Percentiles rank a stretch among this genome's conserved stretches.
These are phyloP conservation scores for Pseudozyma tsukubaensis DNA, from an alignment of 1,284 basidiomycete genomes.

Conservation along the genomic window DNA sequence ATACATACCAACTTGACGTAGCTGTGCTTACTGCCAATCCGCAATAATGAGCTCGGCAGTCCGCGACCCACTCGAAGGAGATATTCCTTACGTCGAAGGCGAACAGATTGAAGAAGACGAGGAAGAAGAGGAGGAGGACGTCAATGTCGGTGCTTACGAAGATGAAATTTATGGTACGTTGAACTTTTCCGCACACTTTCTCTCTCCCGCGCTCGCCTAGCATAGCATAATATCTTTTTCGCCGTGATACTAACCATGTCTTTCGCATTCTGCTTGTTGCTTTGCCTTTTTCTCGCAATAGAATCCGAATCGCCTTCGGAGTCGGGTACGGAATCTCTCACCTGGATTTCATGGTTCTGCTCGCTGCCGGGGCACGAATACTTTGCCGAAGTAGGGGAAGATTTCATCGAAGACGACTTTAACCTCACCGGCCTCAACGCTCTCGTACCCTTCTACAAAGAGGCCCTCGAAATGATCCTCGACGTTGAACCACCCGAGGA, in stretches of 20 bases:
- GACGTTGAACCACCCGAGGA: constrained; percentile 95
- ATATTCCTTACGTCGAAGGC: constrained; percentile 24
- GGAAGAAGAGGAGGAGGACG: constrained; percentile 54
- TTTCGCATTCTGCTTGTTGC: neutral
- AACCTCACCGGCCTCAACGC: constrained; percentile 95
- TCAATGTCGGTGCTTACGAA: constrained; percentile 37
- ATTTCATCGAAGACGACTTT: constrained; percentile 99
- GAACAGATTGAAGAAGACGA: constrained; percentile 53
- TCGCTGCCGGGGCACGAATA: constrained; percentile 98
- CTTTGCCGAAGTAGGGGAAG: constrained; percentile 86
- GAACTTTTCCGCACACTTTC: neutral
- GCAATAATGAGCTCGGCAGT: constrained; percentile 16
- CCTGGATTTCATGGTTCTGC: constrained; percentile 99
- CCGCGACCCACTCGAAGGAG: constrained; percentile 27
- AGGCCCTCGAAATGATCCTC: constrained; percentile 99
- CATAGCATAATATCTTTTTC: neutral
- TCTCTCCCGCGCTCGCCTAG: neutral
- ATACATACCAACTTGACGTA: no score
- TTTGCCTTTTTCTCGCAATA: neutral
- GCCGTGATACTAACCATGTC: neutral
- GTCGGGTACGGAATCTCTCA: constrained; percentile 72
- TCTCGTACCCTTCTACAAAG: constrained; percentile 98
- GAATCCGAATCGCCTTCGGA: constrained; percentile 63
- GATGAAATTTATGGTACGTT: constrained; percentile 51
- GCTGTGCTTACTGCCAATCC: neutral